phyloP scores from a whole-genome alignment of 2,329 filamentous ascomycete species.

The Aspergillus intermedius region DNA sequence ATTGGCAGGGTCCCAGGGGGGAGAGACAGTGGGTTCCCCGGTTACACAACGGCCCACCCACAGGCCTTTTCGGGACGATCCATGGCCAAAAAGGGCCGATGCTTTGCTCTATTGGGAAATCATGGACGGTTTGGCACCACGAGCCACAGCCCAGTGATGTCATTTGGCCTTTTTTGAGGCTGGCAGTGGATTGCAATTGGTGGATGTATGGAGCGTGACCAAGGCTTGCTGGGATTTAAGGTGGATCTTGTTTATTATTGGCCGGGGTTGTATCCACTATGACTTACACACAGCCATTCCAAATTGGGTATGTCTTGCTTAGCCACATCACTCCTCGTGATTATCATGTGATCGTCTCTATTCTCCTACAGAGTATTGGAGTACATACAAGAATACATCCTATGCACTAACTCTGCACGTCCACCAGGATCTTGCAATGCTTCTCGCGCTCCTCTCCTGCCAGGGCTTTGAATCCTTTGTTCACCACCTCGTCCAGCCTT shows the following conservation, averaged over 20 bases:
- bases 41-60: background rate
- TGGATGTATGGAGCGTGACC: background rate
- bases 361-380: too few species aligned
- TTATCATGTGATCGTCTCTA: background rate
- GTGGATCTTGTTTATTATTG: background rate
- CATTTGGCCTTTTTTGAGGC: background rate
- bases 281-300: too few species aligned
- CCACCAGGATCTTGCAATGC: constrained; percentile 54
- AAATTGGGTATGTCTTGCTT: background rate
- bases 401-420: constrained; percentile 9
- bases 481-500: constrained; percentile 49
- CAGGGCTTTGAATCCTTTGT: constrained; percentile 52
- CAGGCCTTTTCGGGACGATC: background rate
- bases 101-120: too few species aligned
- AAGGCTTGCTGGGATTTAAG: background rate
- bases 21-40: constrained; percentile 3
- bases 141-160: background rate
- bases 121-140: background rate
- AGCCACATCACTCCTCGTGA: background rate
- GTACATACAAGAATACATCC: background rate
- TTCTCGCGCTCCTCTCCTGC: constrained; percentile 53
- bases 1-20: constrained; percentile 10
- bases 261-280: too few species aligned
- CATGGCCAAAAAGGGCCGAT: background rate
- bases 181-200: background rate